Evolutionary conservation across 1,284 basidiomycete species (phyloP).

Genomic region (Pyrrhoderma noxium): DNA sequence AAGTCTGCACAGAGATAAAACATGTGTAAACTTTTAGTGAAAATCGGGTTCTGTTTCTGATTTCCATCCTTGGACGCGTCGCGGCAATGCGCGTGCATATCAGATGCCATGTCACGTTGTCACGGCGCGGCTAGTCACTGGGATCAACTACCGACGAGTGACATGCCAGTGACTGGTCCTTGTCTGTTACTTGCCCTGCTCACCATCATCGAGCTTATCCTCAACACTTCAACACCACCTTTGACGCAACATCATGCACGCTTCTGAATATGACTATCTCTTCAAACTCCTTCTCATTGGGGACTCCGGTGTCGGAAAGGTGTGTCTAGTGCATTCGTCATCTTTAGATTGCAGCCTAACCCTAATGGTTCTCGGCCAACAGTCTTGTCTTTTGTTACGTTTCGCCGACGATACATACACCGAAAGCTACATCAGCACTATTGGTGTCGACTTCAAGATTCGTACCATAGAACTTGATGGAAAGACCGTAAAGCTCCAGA

Average conservation of each 20-base stretch:
- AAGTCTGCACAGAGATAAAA: too few relatives aligned
- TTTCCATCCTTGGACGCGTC: background rate
- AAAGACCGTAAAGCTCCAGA: constrained; percentile 99
- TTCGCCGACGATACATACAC: constrained; percentile 99
- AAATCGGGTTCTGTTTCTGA: too few relatives aligned
- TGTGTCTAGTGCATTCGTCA: constrained; percentile 29
- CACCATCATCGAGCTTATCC: constrained; percentile 3
- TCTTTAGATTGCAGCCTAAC: constrained; percentile 7
- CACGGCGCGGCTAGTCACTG: too few relatives aligned
- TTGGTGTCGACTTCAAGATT: constrained; percentile 99
- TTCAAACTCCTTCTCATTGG: constrained; percentile 94
- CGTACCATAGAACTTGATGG: constrained; percentile 99
- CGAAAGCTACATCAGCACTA: constrained; percentile 97
- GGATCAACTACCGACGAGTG: background rate
- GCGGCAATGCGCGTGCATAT: background rate
- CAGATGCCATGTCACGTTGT: too few relatives aligned
- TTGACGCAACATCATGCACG: constrained; percentile 6
- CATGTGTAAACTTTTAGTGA: too few relatives aligned
- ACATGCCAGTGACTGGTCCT: background rate
- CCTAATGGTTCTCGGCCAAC: constrained; percentile 24
- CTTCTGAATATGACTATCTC: constrained; percentile 86
- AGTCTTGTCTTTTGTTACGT: constrained; percentile 96
- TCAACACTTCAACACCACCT: background rate
- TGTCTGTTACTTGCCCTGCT: background rate
- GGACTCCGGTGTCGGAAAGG: constrained; percentile 96